These are phyloP conservation scores for Spergularia azorica DNA, from an alignment of 179 eudicot genomes.

Conservation along the genomic window DNA sequence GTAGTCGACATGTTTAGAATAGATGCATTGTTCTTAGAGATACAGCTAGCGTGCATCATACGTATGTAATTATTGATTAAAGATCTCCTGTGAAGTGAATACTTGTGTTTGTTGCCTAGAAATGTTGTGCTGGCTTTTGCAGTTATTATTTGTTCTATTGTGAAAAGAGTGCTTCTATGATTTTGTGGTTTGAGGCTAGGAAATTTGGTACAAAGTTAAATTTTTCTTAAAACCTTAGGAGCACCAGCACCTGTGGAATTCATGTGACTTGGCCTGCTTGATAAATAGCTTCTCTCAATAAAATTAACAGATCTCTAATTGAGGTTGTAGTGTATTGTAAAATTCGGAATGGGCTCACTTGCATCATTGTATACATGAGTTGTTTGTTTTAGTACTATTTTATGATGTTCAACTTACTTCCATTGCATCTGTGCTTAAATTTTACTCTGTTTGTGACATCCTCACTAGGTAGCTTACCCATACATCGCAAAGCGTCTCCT, in stretches of 20 bases:
- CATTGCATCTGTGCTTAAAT: background rate
- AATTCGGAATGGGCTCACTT: background rate
- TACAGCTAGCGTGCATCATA: slow-evolving; percentile 6
- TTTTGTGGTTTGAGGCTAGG: no score
- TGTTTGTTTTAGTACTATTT: background rate
- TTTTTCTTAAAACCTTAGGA: no score
- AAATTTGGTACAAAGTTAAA: background rate
- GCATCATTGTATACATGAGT: background rate
- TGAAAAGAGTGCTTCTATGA: no score
- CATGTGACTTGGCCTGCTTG: background rate
- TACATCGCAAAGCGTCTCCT: slow-evolving; percentile 94
- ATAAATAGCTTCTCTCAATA: background rate
- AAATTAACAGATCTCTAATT: background rate
- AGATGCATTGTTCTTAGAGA: background rate
- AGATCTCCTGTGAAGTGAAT: background rate
- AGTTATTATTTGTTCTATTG: no score
- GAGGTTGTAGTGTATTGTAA: no score
- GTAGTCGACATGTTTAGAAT: no score
- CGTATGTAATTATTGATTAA: background rate
- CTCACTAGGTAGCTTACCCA: slow-evolving; percentile 89
- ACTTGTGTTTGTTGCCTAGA: background rate
- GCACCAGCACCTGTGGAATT: background rate
- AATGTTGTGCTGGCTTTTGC: no score
- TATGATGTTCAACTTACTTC: background rate
- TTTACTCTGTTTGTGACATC: slow-evolving; percentile 12